Conservation (phyloP, 2,329 filamentous ascomycete genomes). For the Stemphylium vesicarium region DNA sequence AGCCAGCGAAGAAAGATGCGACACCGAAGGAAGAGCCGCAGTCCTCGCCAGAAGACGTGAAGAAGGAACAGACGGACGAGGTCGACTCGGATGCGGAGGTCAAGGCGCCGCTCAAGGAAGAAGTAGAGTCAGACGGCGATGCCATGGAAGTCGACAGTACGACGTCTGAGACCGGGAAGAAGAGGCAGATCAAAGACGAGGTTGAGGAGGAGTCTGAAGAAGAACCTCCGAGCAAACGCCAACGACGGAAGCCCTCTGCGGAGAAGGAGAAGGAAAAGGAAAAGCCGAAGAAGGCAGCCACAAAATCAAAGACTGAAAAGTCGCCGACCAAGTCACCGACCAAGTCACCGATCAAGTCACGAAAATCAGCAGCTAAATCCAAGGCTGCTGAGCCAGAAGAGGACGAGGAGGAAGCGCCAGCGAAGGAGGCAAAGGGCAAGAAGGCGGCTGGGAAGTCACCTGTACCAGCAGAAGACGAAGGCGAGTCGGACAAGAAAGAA, state of each 20-base stretch:
- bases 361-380: slow-evolving; percentile 24
- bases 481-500: slow-evolving; percentile 33
- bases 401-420: slow-evolving; percentile 26
- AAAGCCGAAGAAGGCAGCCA: slow-evolving; percentile 24
- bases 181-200: slow-evolving; percentile 40
- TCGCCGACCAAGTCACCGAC: slow-evolving; percentile 20
- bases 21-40: slow-evolving; percentile 26
- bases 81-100: slow-evolving; percentile 25
- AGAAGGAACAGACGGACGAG: slow-evolving; percentile 22
- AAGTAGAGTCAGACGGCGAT: slow-evolving; percentile 25
- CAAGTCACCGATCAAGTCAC: slow-evolving; percentile 24
- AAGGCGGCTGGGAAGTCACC: slow-evolving; percentile 31
- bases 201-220: slow-evolving; percentile 44
- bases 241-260: slow-evolving; percentile 40
- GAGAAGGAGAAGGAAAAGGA: slow-evolving; percentile 24
- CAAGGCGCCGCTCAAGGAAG: slow-evolving; percentile 26
- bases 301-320: slow-evolving; percentile 30
- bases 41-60: slow-evolving; percentile 25
- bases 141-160: slow-evolving; percentile 38
- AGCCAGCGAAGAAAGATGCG: slow-evolving; percentile 50
- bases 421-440: slow-evolving; percentile 12
- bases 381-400: slow-evolving; percentile 28
- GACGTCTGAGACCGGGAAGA: slow-evolving; percentile 35
- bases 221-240: slow-evolving; percentile 45
- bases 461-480: slow-evolving; percentile 28